Evolutionary conservation across 306 rosid genomes (phyloP).

Genomic region (Arachis stenosperma): DNA sequence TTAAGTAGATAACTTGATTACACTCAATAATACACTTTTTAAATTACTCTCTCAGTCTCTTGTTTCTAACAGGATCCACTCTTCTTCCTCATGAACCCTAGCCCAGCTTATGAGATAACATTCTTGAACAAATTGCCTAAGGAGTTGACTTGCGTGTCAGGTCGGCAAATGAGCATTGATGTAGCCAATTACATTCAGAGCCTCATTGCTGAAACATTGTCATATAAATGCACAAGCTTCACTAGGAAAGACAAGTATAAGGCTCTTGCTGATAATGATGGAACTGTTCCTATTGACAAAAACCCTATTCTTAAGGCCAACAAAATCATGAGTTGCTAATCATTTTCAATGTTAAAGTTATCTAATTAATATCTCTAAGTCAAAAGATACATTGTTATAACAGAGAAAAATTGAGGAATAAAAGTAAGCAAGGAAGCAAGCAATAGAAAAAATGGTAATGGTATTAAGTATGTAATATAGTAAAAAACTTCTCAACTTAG

Average conservation of each 20-base stretch:
- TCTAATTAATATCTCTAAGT: too few relatives aligned
- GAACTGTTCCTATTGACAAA: constrained; percentile 46
- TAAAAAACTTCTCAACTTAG: too few relatives aligned
- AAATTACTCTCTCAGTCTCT: too few relatives aligned
- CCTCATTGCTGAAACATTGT: constrained; percentile 66
- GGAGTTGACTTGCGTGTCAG: constrained; percentile 62
- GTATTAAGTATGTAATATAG: too few relatives aligned
- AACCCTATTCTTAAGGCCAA: constrained; percentile 44
- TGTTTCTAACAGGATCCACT: too few relatives aligned
- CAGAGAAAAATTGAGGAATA: too few relatives aligned
- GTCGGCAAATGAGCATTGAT: constrained; percentile 75
- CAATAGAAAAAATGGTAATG: too few relatives aligned
- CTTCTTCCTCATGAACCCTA: constrained; percentile 90
- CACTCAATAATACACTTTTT: too few relatives aligned
- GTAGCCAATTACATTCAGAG: constrained; percentile 93
- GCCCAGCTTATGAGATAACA: constrained; percentile 74
- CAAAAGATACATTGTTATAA: too few relatives aligned
- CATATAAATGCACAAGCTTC: constrained; percentile 74
- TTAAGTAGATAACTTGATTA: too few relatives aligned
- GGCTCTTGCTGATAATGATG: constrained; percentile 87
- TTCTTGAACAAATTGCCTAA: constrained; percentile 67
- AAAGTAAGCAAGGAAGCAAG: too few relatives aligned
- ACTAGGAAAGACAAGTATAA: constrained; percentile 79
- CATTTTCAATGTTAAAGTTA: too few relatives aligned
- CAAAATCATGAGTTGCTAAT: constrained; percentile 68